These are phyloP conservation scores for Diplocarpon mali DNA, from an alignment of 2,329 filamentous ascomycete species.

Conservation along the genomic window DNA sequence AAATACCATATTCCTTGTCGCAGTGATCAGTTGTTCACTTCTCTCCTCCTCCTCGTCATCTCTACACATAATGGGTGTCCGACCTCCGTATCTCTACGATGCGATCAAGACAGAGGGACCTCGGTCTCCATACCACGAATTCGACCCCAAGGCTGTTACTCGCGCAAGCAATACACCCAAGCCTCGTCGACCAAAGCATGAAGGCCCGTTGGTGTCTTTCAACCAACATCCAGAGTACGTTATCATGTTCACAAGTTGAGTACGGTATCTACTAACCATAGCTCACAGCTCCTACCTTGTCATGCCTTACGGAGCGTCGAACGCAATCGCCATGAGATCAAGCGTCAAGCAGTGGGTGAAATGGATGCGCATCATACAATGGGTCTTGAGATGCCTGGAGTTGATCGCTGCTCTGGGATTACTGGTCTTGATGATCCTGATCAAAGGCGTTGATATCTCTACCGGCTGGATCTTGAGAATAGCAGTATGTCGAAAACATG, in stretches of 20 bases:
- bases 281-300: conserved; percentile 42
- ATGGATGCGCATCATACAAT: conserved; percentile 55
- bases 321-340: conserved; percentile 55
- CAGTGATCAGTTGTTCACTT: conserved; percentile 2
- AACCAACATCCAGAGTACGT: conserved; percentile 79
- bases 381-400: conserved; percentile 55
- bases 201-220: conserved; percentile 71
- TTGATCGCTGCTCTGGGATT: conserved; percentile 60
- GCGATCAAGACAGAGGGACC: conserved; percentile 34
- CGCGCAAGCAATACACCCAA: conserved; percentile 54
- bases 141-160: conserved; percentile 80
- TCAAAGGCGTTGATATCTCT: conserved; percentile 53
- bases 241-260: not conserved
- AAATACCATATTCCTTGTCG: conserved; percentile 15
- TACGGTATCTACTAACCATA: conserved; percentile 6
- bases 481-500: conserved; percentile 43
- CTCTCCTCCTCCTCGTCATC: conserved; percentile 1
- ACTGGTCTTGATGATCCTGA: conserved; percentile 65
- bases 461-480: conserved; percentile 69
- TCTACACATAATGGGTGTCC: conserved; percentile 36
- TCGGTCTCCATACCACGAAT: conserved; percentile 44
- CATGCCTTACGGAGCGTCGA: conserved; percentile 48
- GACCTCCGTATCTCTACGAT: conserved; percentile 67
- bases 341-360: conserved; percentile 62
- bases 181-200: conserved; percentile 49